phyloP scores from a whole-genome alignment of 352 stramenopile species.

The Globisporangium canariense region DNA sequence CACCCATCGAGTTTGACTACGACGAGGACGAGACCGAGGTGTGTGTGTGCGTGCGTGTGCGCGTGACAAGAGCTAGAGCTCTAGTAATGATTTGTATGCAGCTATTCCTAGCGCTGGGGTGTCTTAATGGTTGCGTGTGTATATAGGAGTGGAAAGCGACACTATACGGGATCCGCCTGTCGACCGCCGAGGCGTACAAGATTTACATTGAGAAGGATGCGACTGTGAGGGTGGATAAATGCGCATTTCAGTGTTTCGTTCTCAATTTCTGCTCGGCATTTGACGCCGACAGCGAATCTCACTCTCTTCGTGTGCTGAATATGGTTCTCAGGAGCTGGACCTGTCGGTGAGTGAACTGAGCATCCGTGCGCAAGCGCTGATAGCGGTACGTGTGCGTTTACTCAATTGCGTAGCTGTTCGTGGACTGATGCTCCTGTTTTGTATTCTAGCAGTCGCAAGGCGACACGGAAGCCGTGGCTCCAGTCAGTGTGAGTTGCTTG shows the following conservation, averaged over 20 bases:
- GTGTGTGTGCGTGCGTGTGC: neutral
- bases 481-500: neutral
- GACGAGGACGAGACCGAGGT: conserved; percentile 46
- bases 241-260: neutral
- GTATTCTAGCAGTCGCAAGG: neutral
- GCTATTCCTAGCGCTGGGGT: neutral
- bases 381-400: conserved; percentile 5
- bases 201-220: conserved; percentile 85
- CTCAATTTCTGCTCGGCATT: neutral
- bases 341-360: conserved; percentile 11
- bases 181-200: conserved; percentile 67
- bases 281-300: neutral
- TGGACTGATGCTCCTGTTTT: neutral
- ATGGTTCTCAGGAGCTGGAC: neutral
- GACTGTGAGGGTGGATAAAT: conserved; percentile 30
- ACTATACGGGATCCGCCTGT: conserved; percentile 57
- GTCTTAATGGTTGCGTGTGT: neutral
- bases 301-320: neutral
- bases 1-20: conserved; percentile 49
- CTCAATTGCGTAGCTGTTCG: neutral
- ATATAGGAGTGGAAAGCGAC: conserved; percentile 40
- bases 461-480: neutral
- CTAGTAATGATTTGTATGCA: neutral
- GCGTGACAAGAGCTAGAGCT: neutral
- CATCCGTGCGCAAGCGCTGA: conserved; percentile 15